Evolutionary conservation across 768 basidiomycete genomes (phyloP).

Genomic region (Boletus subparvulus): DNA sequence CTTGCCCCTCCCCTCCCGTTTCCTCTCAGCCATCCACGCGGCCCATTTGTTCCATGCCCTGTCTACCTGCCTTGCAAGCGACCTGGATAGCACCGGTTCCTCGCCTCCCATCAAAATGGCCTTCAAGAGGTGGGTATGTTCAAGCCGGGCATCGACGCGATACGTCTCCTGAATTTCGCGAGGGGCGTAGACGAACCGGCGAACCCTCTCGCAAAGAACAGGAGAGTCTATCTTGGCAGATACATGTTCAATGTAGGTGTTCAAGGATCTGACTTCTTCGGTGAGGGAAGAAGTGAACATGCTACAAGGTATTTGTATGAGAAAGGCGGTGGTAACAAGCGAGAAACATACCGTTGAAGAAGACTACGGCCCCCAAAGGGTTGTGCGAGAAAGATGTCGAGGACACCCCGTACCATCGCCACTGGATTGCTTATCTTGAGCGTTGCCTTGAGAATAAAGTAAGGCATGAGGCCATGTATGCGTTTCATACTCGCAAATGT

Average conservation of each 20-base stretch:
- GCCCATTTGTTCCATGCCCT: constrained; percentile 76
- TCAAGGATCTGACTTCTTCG: constrained; percentile 83
- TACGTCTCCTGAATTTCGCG: constrained; percentile 84
- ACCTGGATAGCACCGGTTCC: constrained; percentile 68
- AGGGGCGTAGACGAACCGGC: constrained; percentile 82
- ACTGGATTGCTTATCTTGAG: constrained; percentile 94
- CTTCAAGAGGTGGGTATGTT: constrained; percentile 73
- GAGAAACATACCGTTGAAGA: constrained; percentile 67
- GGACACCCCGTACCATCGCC: constrained; percentile 86
- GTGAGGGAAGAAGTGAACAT: constrained; percentile 94
- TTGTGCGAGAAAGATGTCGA: constrained; percentile 95
- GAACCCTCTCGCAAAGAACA: constrained; percentile 83
- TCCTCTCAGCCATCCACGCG: constrained; percentile 64
- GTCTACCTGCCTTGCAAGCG: constrained; percentile 79
- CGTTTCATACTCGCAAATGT: constrained; percentile 86
- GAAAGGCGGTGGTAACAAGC: not conserved
- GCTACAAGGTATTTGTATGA: constrained; percentile 39
- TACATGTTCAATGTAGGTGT: constrained; percentile 86
- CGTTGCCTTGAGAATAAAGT: constrained; percentile 91
- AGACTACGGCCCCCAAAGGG: constrained; percentile 94
- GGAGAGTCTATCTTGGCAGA: constrained; percentile 88
- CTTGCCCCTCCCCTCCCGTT: constrained; percentile 40
- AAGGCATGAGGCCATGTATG: constrained; percentile 95
- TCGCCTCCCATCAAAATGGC: constrained; percentile 79
- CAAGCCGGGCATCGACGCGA: constrained; percentile 72